phyloP scores from a whole-genome alignment of 2,329 filamentous ascomycete species.

The Xylariaceae sp. region DNA sequence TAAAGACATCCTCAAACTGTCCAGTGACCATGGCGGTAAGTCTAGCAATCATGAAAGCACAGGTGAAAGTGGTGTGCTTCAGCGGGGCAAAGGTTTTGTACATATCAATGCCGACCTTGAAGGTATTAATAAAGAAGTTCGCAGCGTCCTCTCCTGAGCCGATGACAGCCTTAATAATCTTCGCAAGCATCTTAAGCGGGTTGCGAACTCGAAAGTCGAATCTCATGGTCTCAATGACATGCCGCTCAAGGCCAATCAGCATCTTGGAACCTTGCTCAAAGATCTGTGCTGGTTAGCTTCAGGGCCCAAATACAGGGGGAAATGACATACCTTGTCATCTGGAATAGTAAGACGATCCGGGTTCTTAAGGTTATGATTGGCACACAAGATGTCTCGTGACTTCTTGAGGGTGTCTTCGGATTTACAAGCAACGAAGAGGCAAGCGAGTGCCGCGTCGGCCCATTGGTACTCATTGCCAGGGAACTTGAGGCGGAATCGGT shows the following conservation, averaged over 20 bases:
- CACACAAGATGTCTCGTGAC: slow-evolving; percentile 88
- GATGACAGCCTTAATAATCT: slow-evolving; percentile 70
- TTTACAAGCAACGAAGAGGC: slow-evolving; percentile 92
- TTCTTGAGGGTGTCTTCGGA: slow-evolving; percentile 98
- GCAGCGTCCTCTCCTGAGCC: slow-evolving; percentile 51
- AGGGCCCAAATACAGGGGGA: no score
- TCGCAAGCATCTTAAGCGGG: slow-evolving; percentile 83
- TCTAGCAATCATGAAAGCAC: slow-evolving; percentile 83
- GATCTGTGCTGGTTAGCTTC: slow-evolving; percentile 54
- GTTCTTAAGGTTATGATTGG: slow-evolving; percentile 83
- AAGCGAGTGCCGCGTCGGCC: slow-evolving; percentile 84
- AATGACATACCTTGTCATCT: slow-evolving; percentile 74
- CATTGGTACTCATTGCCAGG: slow-evolving; percentile 86
- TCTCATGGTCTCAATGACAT: slow-evolving; percentile 89
- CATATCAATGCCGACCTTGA: slow-evolving; percentile 83
- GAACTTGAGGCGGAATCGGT: slow-evolving; percentile 88
- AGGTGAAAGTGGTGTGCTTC: slow-evolving; percentile 85
- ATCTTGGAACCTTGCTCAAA: slow-evolving; percentile 81
- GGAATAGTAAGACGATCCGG: slow-evolving; percentile 71
- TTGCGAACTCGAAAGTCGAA: slow-evolving; percentile 94
- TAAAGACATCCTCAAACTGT: slow-evolving; percentile 57
- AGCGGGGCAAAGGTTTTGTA: slow-evolving; percentile 93
- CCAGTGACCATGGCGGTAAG: slow-evolving; percentile 74
- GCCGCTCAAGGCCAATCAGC: slow-evolving; percentile 86
- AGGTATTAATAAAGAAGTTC: slow-evolving; percentile 70